Conservation (phyloP, 2,329 filamentous ascomycete genomes). For the Fonsecaea monophora region DNA sequence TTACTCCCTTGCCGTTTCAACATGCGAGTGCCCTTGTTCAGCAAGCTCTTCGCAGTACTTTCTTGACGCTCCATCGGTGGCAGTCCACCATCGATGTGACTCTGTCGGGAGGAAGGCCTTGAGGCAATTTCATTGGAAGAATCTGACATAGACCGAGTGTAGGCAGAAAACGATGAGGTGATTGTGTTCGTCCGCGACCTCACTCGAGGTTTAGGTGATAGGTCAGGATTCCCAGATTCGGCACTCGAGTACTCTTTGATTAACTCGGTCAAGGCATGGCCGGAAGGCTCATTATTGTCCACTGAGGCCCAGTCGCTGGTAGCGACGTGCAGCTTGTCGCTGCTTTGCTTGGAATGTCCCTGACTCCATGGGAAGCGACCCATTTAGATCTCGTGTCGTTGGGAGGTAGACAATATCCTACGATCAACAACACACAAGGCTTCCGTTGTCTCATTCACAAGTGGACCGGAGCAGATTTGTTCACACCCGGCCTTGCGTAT, state of each 20-base stretch:
- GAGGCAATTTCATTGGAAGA: constrained; percentile 29
- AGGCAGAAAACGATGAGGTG: constrained; percentile 29
- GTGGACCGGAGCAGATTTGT: constrained; percentile 8
- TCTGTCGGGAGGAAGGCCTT: constrained; percentile 31
- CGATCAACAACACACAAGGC: constrained; percentile 2
- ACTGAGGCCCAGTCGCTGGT: constrained; percentile 37
- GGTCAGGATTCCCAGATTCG: constrained; percentile 18
- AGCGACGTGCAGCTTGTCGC: constrained; percentile 33
- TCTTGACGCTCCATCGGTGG: constrained; percentile 31
- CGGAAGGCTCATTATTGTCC: constrained; percentile 31
- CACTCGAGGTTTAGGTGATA: constrained; percentile 20
- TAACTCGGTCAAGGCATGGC: constrained; percentile 36
- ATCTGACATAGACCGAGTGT: constrained; percentile 31
- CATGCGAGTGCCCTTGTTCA: constrained; percentile 55
- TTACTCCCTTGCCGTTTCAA: constrained; percentile 56
- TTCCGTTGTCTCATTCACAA: constrained; percentile 23
- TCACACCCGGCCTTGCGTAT: background rate
- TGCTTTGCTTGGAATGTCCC: constrained; percentile 32
- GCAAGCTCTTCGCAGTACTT: constrained; percentile 47
- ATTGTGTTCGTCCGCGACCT: constrained; percentile 36
- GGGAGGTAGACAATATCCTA: constrained; percentile 8
- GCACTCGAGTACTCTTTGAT: constrained; percentile 32
- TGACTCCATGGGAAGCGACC: constrained; percentile 37
- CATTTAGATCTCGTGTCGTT: constrained; percentile 26
- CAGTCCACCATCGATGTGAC: constrained; percentile 22